phyloP scores from a whole-genome alignment of 139 green algal species.

The Haematococcus lacustris region DNA sequence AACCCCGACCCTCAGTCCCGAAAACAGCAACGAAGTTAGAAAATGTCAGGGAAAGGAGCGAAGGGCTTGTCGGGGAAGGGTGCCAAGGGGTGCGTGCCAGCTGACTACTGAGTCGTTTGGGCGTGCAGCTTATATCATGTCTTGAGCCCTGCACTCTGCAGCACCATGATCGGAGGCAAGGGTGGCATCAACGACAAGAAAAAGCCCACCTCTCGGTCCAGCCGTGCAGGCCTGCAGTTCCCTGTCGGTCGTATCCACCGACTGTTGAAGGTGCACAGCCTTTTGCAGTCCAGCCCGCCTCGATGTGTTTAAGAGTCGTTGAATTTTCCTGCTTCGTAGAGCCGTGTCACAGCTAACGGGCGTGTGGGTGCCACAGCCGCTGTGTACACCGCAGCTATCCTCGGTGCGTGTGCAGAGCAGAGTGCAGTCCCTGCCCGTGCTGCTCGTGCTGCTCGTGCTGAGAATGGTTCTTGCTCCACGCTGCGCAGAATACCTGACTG shows the following conservation, averaged over 20 bases:
- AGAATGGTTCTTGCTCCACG: too few species aligned
- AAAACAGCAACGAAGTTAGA: too few species aligned
- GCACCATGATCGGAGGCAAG: slow-evolving; percentile 69
- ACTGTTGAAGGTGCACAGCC: slow-evolving; percentile 92
- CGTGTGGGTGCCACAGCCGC: slow-evolving; percentile 95
- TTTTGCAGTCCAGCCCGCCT: too few species aligned
- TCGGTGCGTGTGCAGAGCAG: slow-evolving; percentile 53
- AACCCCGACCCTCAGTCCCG: too few species aligned
- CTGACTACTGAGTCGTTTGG: too few species aligned
- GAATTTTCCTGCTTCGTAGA: slow-evolving; percentile 44
- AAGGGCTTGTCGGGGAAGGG: slow-evolving; percentile 85
- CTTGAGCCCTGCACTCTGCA: too few species aligned
- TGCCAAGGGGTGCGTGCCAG: slow-evolving; percentile 68
- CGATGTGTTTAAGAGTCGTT: too few species aligned
- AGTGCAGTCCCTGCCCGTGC: too few species aligned
- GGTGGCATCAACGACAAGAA: slow-evolving; percentile 68
- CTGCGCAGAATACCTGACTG: slow-evolving; percentile 83
- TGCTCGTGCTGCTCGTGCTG: too few species aligned
- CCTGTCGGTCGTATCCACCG: slow-evolving; percentile 96
- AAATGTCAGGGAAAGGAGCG: slow-evolving; percentile 81
- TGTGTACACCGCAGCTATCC: slow-evolving; percentile 96
- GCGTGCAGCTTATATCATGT: too few species aligned
- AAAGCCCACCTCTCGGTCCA: slow-evolving; percentile 78
- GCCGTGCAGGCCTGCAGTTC: slow-evolving; percentile 90
- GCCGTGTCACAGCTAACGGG: slow-evolving; percentile 86